A percentile compares a stretch with the other conserved stretches of the same genome.
phyloP scores from a whole-genome alignment of 257 asterid genomes.

The Penstemon eatonii region DNA sequence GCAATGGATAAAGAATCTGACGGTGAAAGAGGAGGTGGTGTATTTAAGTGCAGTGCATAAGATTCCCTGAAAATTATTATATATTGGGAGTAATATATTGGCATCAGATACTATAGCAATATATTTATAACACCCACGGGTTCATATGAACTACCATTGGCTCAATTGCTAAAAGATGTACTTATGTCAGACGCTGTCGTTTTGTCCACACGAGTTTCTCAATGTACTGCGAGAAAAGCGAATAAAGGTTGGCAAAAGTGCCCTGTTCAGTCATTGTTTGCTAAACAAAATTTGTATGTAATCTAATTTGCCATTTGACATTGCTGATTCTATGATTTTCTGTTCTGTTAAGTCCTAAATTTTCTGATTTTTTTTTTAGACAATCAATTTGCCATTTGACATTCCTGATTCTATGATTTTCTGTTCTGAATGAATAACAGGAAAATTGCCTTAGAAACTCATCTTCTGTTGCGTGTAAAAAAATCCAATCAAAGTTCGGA shows the following conservation, averaged over 20 bases:
- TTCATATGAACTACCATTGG: conserved; percentile 30
- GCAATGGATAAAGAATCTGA: conserved; percentile 22
- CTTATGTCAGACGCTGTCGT: conserved; percentile 41
- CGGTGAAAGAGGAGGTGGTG: conserved; percentile 28
- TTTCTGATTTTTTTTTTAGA: background rate
- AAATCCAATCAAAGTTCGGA: no score
- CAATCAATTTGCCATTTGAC: background rate
- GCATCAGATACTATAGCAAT: conserved; percentile 16
- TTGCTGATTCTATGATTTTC: no score
- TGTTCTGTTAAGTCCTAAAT: background rate
- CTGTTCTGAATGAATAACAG: no score
- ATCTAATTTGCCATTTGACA: no score
- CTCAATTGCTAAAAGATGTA: conserved; percentile 13
- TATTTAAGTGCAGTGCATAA: conserved; percentile 32
- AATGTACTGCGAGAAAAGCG: conserved; percentile 9
- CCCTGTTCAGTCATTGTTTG: conserved; percentile 2
- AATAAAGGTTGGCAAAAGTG: conserved; percentile 19
- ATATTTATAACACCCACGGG: conserved; percentile 26
- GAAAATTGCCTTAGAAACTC: no score
- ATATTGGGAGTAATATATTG: background rate
- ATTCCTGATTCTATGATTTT: no score
- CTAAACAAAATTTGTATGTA: background rate
- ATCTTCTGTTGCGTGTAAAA: no score
- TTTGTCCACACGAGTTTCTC: conserved; percentile 23
- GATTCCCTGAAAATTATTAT: conserved; percentile 33